phyloP scores from a whole-genome alignment of 192 early-diverging fungal species.

The Entomortierella beljakovae region DNA sequence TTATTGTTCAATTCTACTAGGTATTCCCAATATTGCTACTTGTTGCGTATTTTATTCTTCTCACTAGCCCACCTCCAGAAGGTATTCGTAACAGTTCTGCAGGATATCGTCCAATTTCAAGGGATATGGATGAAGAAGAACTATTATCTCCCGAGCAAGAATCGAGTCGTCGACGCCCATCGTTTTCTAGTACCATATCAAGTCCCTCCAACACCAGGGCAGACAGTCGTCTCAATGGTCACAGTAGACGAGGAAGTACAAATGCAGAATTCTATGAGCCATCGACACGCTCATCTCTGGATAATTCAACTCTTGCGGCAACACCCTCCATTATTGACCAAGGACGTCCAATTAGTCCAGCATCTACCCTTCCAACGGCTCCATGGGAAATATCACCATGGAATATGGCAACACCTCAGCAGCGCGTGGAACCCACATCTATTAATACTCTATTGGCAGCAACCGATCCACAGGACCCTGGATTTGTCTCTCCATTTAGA shows the following conservation, averaged over 20 bases:
- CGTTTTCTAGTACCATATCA: background rate
- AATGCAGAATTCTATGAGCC: background rate
- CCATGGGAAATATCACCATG: conserved; percentile 9
- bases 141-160: conserved; percentile 2
- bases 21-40: conserved; percentile 44
- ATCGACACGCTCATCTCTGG: background rate
- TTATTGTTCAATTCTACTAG: background rate
- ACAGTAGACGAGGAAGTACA: background rate
- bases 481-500: conserved; percentile 33
- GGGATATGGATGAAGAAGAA: conserved; percentile 5
- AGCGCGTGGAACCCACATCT: conserved; percentile 30
- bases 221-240: too few relatives aligned
- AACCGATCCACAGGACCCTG: conserved; percentile 43
- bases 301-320: background rate
- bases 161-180: background rate
- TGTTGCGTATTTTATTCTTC: conserved; percentile 50
- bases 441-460: conserved; percentile 43
- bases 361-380: background rate
- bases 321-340: background rate
- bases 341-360: background rate
- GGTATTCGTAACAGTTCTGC: conserved; percentile 1
- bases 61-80: conserved; percentile 13
- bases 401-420: conserved; percentile 3
- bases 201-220: background rate
- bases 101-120: conserved; percentile 25